These are phyloP conservation scores for Monoraphidium neglectum DNA, from an alignment of 139 green algal species.

Conservation along the genomic window DNA sequence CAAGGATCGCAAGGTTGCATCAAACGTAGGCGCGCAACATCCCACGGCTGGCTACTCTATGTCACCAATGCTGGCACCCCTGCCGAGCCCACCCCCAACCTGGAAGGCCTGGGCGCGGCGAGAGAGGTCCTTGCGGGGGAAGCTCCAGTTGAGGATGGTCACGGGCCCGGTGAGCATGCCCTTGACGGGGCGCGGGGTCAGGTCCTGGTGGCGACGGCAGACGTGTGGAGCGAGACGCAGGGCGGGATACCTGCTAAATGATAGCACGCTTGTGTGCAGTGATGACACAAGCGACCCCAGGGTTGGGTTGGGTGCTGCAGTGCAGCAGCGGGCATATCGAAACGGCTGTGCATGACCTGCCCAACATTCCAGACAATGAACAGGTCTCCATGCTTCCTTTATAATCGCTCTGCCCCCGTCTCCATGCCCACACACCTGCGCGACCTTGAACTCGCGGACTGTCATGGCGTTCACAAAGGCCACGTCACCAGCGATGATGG, in stretches of 20 bases:
- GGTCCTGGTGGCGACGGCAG: no score
- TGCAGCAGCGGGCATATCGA: background rate
- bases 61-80: no score
- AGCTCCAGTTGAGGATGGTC: slow-evolving; percentile 95
- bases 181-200: slow-evolving; percentile 84
- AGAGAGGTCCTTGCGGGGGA: slow-evolving; percentile 84
- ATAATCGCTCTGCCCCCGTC: no score
- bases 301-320: background rate
- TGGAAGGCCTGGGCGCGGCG: slow-evolving; percentile 41
- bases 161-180: slow-evolving; percentile 94
- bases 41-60: no score
- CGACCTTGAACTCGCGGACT: slow-evolving; percentile 73
- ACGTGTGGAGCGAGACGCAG: no score
- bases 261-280: no score
- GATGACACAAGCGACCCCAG: no score
- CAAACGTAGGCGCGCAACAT: no score
- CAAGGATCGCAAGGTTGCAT: no score
- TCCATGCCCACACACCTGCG: no score
- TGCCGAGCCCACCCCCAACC: background rate
- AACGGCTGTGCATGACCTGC: background rate
- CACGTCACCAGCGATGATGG: slow-evolving; percentile 83
- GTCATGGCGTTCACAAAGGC: slow-evolving; percentile 74
- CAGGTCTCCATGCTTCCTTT: no score
- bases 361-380: background rate
- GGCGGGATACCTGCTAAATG: no score